Evolutionary conservation across 306 rosid genomes (phyloP).

Genomic region (Echinosophora koreensis): DNA sequence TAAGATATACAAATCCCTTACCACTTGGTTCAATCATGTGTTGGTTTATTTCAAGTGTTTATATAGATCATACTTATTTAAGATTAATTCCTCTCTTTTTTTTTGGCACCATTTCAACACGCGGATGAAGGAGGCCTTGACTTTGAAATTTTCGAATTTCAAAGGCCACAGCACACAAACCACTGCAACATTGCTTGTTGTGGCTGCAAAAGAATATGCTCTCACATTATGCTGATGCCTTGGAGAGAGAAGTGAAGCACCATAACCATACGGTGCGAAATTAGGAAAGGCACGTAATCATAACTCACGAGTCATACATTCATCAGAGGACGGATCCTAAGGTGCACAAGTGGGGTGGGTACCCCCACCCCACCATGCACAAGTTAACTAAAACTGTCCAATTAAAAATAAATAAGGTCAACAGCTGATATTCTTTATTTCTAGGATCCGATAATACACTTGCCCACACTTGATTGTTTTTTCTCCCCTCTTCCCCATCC

Average conservation of each 20-base stretch:
- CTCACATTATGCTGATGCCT: slow-evolving; percentile 32
- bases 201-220: slow-evolving; percentile 45
- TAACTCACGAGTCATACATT: neutral
- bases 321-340: too few species aligned
- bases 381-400: too few species aligned
- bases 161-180: slow-evolving; percentile 27
- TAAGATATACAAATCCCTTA: too few species aligned
- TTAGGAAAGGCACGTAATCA: neutral
- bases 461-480: too few species aligned
- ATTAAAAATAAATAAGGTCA: too few species aligned
- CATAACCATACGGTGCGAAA: neutral
- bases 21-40: too few species aligned
- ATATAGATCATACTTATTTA: neutral
- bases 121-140: neutral
- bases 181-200: slow-evolving; percentile 27
- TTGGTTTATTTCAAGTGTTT: too few species aligned
- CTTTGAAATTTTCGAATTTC: slow-evolving; percentile 24
- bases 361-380: too few species aligned
- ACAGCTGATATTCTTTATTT: too few species aligned
- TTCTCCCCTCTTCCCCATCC: too few species aligned
- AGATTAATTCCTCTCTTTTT: neutral
- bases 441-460: too few species aligned
- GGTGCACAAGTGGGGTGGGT: too few species aligned
- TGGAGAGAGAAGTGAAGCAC: neutral
- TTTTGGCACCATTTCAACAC: slow-evolving; percentile 10